phyloP scores from a whole-genome alignment of 345 rosid species.

The Populus euphratica region DNA sequence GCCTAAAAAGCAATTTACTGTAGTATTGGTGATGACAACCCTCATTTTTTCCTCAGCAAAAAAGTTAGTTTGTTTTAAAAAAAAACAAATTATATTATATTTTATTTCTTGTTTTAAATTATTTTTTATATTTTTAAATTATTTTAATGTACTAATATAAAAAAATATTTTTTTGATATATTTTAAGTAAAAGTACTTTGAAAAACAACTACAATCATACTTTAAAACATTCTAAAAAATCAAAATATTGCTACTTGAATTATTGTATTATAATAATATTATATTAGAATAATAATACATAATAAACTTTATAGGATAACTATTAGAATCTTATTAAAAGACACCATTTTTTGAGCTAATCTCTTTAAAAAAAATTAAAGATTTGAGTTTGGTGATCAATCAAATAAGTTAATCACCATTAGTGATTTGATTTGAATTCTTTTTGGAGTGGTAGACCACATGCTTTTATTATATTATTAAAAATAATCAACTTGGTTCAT shows the following conservation, averaged over 20 bases:
- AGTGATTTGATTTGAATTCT: neutral
- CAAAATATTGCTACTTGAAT: too few relatives aligned
- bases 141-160: too few relatives aligned
- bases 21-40: neutral
- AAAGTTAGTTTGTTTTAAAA: too few relatives aligned
- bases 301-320: neutral
- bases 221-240: rapidly evolving
- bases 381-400: constrained; percentile 2
- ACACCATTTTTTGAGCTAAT: neutral
- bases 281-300: constrained; percentile 1
- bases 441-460: neutral
- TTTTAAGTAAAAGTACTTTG: too few relatives aligned
- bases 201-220: too few relatives aligned
- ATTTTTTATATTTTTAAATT: too few relatives aligned
- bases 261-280: neutral
- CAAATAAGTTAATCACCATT: neutral
- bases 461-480: neutral
- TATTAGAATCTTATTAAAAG: neutral
- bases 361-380: neutral
- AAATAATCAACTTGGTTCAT: neutral
- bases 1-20: neutral
- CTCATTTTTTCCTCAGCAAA: too few relatives aligned
- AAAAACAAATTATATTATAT: too few relatives aligned
- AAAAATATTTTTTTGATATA: too few relatives aligned
- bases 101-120: too few relatives aligned